A percentile compares a stretch with the other conserved stretches of the same genome.
Evolutionary conservation across 257 asterid genomes (phyloP).

Genomic region (Cinchona pubescens): DNA sequence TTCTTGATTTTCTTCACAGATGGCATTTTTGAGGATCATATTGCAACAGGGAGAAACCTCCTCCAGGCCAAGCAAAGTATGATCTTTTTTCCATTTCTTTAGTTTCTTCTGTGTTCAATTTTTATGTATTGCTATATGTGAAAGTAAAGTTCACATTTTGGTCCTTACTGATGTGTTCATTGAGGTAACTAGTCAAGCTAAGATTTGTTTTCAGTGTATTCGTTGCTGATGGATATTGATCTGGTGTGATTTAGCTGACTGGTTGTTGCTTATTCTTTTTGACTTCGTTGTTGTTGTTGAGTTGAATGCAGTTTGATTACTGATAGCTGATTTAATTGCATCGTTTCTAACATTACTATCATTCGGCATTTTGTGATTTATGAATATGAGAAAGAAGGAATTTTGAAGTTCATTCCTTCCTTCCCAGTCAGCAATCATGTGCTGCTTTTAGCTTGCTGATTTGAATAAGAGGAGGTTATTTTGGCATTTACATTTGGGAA

Average conservation of each 20-base stretch:
- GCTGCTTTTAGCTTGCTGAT: neutral
- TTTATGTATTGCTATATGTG: neutral
- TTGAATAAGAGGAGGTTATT: neutral
- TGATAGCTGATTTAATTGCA: neutral
- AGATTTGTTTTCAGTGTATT: neutral
- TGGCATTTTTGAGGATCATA: conserved; percentile 43
- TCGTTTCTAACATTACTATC: neutral
- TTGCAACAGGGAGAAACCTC: conserved; percentile 56
- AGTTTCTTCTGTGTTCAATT: neutral
- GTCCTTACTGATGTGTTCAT: neutral
- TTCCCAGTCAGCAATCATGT: neutral
- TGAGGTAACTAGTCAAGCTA: neutral
- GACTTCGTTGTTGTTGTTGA: neutral
- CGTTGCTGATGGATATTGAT: neutral
- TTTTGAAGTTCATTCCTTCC: neutral
- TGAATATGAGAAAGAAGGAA: neutral
- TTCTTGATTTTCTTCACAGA: conserved; percentile 30
- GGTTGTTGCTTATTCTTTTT: neutral
- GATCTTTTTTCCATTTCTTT: conserved; percentile 20
- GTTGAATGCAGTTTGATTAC: neutral
- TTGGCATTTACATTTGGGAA: neutral
- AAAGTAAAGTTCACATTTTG: neutral
- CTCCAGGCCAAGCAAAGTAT: conserved; percentile 69
- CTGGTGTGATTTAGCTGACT: neutral
- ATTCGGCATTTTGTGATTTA: neutral